Evolutionary conservation across 306 rosid genomes (phyloP).

Genomic region (Trifolium repens): DNA sequence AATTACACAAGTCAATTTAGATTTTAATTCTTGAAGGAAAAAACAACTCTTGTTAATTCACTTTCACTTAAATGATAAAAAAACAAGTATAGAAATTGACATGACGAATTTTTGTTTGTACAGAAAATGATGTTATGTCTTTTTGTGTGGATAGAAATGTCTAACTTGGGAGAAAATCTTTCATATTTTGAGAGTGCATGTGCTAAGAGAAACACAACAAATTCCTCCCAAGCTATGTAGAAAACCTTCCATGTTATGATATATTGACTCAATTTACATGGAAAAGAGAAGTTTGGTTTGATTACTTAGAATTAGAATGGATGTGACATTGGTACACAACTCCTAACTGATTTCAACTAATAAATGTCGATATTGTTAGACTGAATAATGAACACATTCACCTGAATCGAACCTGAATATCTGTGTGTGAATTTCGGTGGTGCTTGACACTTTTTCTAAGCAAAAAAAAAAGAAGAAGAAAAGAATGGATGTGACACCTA

Average conservation of each 20-base stretch:
- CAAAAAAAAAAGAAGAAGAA: too few species aligned
- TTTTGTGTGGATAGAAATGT: constrained; percentile 23
- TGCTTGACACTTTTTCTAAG: too few species aligned
- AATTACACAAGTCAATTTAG: constrained; percentile 22
- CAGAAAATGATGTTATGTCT: constrained; percentile 37
- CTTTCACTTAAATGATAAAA: constrained; percentile 9
- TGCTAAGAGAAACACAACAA: constrained; percentile 18
- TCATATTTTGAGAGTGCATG: constrained; percentile 34
- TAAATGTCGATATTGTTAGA: too few species aligned
- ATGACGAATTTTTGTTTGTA: constrained; percentile 31
- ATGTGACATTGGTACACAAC: too few species aligned
- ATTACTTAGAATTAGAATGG: constrained; percentile 14
- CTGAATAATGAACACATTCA: too few species aligned
- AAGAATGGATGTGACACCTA: constrained; percentile 4
- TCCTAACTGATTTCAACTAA: too few species aligned
- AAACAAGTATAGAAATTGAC: constrained; percentile 16
- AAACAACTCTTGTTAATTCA: neutral
- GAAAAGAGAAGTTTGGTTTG: constrained; percentile 27
- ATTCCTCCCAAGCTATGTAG: constrained; percentile 15
- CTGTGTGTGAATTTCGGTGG: too few species aligned
- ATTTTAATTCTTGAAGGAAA: neutral
- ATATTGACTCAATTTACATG: neutral
- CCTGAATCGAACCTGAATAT: too few species aligned
- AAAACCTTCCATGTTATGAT: neutral
- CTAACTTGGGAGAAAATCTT: constrained; percentile 33